Base-by-base conservation (phyloP, 225 moss, liverwort and hornwort species). In the Rhytidiadelphus loreus region DNA sequence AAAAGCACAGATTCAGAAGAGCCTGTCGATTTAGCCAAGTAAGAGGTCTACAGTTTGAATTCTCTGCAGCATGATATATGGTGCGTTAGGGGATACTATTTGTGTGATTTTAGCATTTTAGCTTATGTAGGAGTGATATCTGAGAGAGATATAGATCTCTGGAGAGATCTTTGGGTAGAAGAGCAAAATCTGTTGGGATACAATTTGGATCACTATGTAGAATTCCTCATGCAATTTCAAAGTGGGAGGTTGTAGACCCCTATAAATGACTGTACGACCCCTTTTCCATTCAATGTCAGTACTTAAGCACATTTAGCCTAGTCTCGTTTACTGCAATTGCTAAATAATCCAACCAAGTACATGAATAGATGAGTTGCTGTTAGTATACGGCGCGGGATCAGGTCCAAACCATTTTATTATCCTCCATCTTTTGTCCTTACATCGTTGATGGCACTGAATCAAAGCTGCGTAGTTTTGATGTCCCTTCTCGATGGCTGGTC, bases 21-120 rank as follows among this genome's bases (percentile, higher is more conserved):
- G 57, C 90, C 90, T 78, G 92, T 90, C 60, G 91, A 89, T 86
- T 84, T 93, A 89, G 94, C 95, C 80, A 98, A 93, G 98, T 98
- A 92, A 90, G 90, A 68, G 41, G 18, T 75, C 52, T 71, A 77
- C 62, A 61, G 62, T 58, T 50, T 66, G 32, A 61, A 83, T 50
- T 84, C 61, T 44, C 62, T 80, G 44, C 33, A 32, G 41, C 83
- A 57, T 83, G 63, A 68, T 76, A 25, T 62, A 75, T 75, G 26
- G 14, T 86, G 20, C 43, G 24, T 41, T 72, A 64, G 63, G 39
- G 53, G 39, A 86, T 77, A 39, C 32, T 56, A 25, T 41, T 41
- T 30, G 30, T 77, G 55, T 32, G 13, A 56, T 76, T 77, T 12
- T 18, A 78, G 46, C 41, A 85, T 17, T 53, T 77, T 48, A 52